Evolutionary conservation across 495 filamentous ascomycete species (phyloP).

Genomic region (Neurospora sp.): DNA sequence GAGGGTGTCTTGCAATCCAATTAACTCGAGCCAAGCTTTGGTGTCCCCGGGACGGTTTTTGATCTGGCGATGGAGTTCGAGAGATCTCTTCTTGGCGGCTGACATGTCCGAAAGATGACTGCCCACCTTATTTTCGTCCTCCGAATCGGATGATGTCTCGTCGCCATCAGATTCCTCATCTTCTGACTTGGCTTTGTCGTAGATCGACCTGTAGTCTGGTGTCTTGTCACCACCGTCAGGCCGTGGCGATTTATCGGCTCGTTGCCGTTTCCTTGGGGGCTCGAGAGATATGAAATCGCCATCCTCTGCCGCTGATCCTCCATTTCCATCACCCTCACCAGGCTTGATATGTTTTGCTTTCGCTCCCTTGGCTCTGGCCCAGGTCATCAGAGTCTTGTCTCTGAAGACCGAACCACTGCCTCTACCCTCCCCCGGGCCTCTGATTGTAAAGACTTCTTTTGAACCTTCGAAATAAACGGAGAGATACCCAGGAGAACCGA

Average conservation of each 20-base stretch:
- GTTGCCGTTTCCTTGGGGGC: constrained; percentile 31
- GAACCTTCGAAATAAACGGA: constrained; percentile 24
- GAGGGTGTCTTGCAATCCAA: constrained; percentile 62
- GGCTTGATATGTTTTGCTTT: constrained; percentile 21
- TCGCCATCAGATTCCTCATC: constrained; percentile 33
- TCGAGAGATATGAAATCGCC: constrained; percentile 31
- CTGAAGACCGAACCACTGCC: constrained; percentile 26
- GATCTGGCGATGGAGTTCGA: constrained; percentile 48
- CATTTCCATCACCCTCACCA: neutral
- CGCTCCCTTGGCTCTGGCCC: constrained; percentile 12
- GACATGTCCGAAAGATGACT: constrained; percentile 16
- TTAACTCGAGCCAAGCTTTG: constrained; percentile 62
- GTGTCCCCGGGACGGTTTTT: constrained; percentile 56
- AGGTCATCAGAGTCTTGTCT: constrained; percentile 24
- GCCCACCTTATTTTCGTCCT: constrained; percentile 25
- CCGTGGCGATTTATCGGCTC: constrained; percentile 12
- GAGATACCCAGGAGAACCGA: constrained; percentile 29
- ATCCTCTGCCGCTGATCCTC: neutral
- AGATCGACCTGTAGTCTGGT: constrained; percentile 61
- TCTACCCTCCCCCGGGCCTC: constrained; percentile 7
- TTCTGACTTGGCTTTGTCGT: constrained; percentile 46
- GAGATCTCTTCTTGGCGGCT: constrained; percentile 37
- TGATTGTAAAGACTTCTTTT: constrained; percentile 28
- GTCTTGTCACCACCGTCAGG: constrained; percentile 32
- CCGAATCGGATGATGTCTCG: constrained; percentile 31